phyloP scores from a whole-genome alignment of 495 filamentous ascomycete genomes.

The Pyrenopolyporus hunteri region DNA sequence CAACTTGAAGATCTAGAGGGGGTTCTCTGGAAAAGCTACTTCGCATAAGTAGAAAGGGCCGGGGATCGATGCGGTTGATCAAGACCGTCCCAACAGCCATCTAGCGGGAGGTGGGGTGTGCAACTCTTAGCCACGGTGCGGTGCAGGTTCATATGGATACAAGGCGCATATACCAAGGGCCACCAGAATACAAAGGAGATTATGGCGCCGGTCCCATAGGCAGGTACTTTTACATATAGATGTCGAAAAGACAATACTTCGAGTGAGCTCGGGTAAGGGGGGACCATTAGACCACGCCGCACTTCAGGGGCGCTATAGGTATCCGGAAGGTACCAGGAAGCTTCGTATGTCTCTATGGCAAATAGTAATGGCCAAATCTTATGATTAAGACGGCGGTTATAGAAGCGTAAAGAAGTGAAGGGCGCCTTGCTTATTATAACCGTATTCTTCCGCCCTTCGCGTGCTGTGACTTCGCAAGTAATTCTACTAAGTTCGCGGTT shows the following conservation, averaged over 20 bases:
- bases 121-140: background rate
- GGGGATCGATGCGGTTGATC: background rate
- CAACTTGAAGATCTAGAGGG: conserved; percentile 95
- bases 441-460: too few relatives aligned
- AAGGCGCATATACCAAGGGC: conserved; percentile 6
- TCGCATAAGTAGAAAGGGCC: conserved; percentile 71
- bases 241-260: background rate
- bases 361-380: background rate
- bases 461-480: too few relatives aligned
- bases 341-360: background rate
- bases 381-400: background rate
- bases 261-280: conserved; percentile 5
- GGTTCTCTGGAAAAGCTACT: conserved; percentile 99
- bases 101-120: too few relatives aligned
- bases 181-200: background rate
- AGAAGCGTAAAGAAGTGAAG: background rate
- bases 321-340: background rate
- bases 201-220: background rate
- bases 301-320: background rate
- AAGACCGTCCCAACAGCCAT: too few relatives aligned
- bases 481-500: too few relatives aligned
- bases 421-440: too few relatives aligned
- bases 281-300: background rate
- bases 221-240: conserved; percentile 22
- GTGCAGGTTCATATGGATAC: conserved; percentile 15